phyloP scores from a whole-genome alignment of 106 monocot genomes.

The Apostasia ramifera region DNA sequence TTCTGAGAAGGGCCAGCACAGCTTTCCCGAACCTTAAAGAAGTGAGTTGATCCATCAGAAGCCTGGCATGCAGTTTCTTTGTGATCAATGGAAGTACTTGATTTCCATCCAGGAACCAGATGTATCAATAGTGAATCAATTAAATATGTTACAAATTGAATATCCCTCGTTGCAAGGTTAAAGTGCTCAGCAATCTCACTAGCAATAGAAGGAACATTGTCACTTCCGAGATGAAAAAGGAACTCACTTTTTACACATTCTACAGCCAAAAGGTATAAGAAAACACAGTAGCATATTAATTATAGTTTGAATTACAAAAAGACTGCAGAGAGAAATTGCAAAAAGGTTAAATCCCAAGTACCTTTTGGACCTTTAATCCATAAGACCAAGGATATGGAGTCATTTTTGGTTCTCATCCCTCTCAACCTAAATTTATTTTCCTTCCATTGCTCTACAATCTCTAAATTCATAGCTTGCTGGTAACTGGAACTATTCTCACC shows the following conservation, averaged over 20 bases:
- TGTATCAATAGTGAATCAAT: slow-evolving; percentile 50
- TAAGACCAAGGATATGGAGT: slow-evolving; percentile 22
- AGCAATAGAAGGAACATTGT: slow-evolving; percentile 45
- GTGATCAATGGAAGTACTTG: slow-evolving; percentile 21
- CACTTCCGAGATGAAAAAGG: slow-evolving; percentile 26
- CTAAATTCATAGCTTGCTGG: slow-evolving; percentile 9
- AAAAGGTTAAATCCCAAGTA: neutral
- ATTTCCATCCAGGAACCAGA: slow-evolving; percentile 37
- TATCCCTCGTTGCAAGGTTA: slow-evolving; percentile 20
- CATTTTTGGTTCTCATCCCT: slow-evolving; percentile 19
- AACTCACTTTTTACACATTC: slow-evolving; percentile 24
- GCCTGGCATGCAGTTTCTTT: neutral
- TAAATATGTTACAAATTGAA: slow-evolving; percentile 24
- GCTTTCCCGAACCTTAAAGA: neutral
- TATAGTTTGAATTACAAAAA: neutral
- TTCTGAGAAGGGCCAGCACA: slow-evolving; percentile 1
- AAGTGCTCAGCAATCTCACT: slow-evolving; percentile 55
- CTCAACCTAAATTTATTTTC: slow-evolving; percentile 28
- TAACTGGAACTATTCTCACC: neutral
- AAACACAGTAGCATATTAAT: neutral
- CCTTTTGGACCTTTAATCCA: slow-evolving; percentile 18
- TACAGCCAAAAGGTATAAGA: slow-evolving; percentile 10
- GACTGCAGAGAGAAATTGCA: neutral
- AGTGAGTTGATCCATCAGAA: neutral
- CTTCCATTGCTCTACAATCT: slow-evolving; percentile 15